Evolutionary conservation across 169 alveolate species (phyloP).

Genomic region (Plasmodium reichenowi): DNA sequence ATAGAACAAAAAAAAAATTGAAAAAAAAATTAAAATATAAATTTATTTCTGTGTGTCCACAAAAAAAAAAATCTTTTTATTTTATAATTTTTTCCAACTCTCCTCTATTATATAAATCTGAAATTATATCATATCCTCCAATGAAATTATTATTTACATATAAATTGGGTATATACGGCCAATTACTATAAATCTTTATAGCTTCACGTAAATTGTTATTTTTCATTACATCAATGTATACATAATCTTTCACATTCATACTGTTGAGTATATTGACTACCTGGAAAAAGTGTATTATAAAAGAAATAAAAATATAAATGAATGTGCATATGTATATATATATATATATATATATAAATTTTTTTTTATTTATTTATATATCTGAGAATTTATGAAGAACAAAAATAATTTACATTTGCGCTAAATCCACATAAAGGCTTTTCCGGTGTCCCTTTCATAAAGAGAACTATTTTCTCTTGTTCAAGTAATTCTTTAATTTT

Average conservation of each 20-base stretch:
- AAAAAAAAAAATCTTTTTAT: conserved; percentile 2
- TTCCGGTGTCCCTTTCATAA: conserved; percentile 88
- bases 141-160: conserved; percentile 86
- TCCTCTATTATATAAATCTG: conserved; percentile 92
- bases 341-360: background rate
- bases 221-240: conserved; percentile 85
- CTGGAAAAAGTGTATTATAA: conserved; percentile 10
- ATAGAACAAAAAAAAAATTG: too few relatives aligned
- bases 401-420: conserved; percentile 77
- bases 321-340: background rate
- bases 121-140: conserved; percentile 93
- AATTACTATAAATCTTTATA: conserved; percentile 86
- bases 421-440: conserved; percentile 85
- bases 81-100: conserved; percentile 85
- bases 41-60: too few relatives aligned
- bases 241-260: conserved; percentile 81
- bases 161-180: conserved; percentile 92
- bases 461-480: conserved; percentile 68
- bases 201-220: conserved; percentile 88
- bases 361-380: too few relatives aligned
- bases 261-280: conserved; percentile 82
- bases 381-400: too few relatives aligned
- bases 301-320: background rate
- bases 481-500: conserved; percentile 71
- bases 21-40: too few relatives aligned